Percentiles rank a stretch among this genome's conserved stretches.
Evolutionary conservation across 2,329 filamentous ascomycete genomes (phyloP).

Genomic region (Drechslerella coelobrocha): DNA sequence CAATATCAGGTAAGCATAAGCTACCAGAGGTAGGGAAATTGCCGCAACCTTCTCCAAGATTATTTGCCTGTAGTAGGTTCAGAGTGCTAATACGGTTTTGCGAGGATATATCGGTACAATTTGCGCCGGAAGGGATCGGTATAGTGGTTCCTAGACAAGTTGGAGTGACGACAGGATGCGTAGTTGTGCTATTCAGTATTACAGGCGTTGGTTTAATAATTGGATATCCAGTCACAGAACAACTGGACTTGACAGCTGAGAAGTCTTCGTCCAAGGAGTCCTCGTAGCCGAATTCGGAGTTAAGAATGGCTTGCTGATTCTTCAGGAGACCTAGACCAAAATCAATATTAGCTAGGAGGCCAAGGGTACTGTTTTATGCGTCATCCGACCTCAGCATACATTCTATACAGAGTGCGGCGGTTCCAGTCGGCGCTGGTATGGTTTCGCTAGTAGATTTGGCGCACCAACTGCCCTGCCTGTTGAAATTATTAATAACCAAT

Average conservation of each 20-base stretch:
- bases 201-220: constrained; percentile 26
- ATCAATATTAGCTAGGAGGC: constrained; percentile 14
- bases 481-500: constrained; percentile 15
- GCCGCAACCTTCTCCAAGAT: constrained; percentile 51
- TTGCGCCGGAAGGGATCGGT: constrained; percentile 33
- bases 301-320: constrained; percentile 31
- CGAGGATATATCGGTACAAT: constrained; percentile 42
- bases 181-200: constrained; percentile 34
- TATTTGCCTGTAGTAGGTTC: constrained; percentile 52
- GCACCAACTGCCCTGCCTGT: constrained; percentile 31
- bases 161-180: constrained; percentile 25
- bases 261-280: constrained; percentile 31
- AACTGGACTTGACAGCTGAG: constrained; percentile 32
- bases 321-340: constrained; percentile 23
- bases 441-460: constrained; percentile 30
- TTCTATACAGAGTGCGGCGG: constrained; percentile 27
- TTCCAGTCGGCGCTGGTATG: constrained; percentile 29
- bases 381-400: constrained; percentile 14
- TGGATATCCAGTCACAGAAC: constrained; percentile 36
- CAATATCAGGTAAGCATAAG: constrained; percentile 51
- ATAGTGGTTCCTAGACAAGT: constrained; percentile 36
- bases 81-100: constrained; percentile 39
- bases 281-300: constrained; percentile 32
- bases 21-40: constrained; percentile 52
- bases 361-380: constrained; percentile 6